Evolutionary conservation across 179 eudicot species (phyloP).

Genomic region (Actinidia chinensis): DNA sequence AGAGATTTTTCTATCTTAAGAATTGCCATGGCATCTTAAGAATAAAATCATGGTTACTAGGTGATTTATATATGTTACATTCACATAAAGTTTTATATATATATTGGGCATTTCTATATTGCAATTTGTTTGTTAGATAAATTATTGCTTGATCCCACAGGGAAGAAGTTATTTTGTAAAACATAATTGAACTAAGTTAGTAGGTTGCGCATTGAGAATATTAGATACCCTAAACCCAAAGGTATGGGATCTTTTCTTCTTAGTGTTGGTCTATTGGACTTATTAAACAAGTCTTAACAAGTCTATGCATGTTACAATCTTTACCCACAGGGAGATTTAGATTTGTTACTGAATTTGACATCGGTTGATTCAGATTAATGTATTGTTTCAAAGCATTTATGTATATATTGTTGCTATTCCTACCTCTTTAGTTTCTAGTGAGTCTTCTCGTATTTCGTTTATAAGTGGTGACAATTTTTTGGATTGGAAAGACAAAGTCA

Average conservation of each 20-base stretch:
- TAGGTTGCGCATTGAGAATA: not conserved
- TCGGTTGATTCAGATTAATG: not conserved
- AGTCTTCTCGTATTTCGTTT: not conserved
- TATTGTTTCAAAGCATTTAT: constrained; percentile 5
- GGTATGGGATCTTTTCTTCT: not conserved
- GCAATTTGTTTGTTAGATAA: not conserved
- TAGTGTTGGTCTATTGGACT: not conserved
- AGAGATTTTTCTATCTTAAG: not conserved
- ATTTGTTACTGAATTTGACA: not conserved
- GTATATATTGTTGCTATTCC: not conserved
- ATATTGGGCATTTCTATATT: not conserved
- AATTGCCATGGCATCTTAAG: not conserved
- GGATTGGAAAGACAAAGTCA: not conserved
- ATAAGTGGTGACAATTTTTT: not conserved
- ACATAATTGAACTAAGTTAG: not conserved
- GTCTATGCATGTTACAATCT: not conserved
- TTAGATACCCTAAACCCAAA: not conserved
- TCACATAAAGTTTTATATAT: no score
- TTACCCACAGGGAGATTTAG: not conserved
- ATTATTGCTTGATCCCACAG: not conserved
- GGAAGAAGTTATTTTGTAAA: not conserved
- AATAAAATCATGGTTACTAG: not conserved
- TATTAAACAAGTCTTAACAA: not conserved
- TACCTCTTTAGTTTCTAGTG: not conserved
- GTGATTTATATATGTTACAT: no score